phyloP scores from a whole-genome alignment of 2,329 filamentous ascomycete species.

The Mariannaea elegans region DNA sequence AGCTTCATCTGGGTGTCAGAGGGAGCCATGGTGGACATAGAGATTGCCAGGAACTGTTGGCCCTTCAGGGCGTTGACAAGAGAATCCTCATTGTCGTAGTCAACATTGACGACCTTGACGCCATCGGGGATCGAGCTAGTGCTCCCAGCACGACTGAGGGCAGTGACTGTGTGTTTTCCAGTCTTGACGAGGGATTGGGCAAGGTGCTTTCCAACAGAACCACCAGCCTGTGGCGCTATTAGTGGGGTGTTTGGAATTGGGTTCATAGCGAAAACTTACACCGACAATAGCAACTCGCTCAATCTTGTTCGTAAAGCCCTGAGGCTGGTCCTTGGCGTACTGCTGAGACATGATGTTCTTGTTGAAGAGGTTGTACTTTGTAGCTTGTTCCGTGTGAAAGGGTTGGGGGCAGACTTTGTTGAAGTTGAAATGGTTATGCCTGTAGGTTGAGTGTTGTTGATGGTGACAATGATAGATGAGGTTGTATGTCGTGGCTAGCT shows the following conservation, averaged over 20 bases:
- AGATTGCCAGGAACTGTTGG: slow-evolving; percentile 67
- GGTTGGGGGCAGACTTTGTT: background rate
- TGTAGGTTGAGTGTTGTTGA: background rate
- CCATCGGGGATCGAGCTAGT: slow-evolving; percentile 53
- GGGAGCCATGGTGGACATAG: slow-evolving; percentile 54
- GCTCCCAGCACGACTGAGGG: slow-evolving; percentile 57
- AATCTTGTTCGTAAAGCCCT: slow-evolving; percentile 51
- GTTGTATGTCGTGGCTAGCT: too few species aligned
- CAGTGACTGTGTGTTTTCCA: slow-evolving; percentile 61
- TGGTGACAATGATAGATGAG: background rate
- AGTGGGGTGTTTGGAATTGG: background rate
- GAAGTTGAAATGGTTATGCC: background rate
- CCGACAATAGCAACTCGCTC: slow-evolving; percentile 58
- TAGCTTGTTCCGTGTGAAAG: background rate
- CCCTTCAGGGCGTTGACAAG: slow-evolving; percentile 60
- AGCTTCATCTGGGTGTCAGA: slow-evolving; percentile 58
- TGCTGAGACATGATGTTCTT: slow-evolving; percentile 31
- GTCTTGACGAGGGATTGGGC: slow-evolving; percentile 52
- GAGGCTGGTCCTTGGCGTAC: slow-evolving; percentile 48
- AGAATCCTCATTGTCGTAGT: slow-evolving; percentile 54
- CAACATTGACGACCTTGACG: slow-evolving; percentile 51
- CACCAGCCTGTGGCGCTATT: slow-evolving; percentile 48
- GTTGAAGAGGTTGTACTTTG: background rate
- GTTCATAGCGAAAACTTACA: slow-evolving; percentile 45
- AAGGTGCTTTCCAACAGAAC: slow-evolving; percentile 51